phyloP scores from a whole-genome alignment of 768 basidiomycete genomes.

The Russula olivacea region DNA sequence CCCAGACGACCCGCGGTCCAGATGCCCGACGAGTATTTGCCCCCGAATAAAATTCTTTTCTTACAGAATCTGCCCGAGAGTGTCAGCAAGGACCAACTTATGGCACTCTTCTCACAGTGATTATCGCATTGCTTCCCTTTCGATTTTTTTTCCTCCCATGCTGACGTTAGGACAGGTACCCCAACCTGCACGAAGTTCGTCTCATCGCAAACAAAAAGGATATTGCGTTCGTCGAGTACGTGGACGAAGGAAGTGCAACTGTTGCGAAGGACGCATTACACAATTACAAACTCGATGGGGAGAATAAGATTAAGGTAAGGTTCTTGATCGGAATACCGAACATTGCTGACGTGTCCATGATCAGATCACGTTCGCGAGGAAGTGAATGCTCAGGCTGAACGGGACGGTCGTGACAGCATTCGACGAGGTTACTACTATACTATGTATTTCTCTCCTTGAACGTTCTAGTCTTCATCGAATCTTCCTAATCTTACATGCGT shows the following conservation, averaged over 20 bases:
- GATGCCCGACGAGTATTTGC: constrained; percentile 99
- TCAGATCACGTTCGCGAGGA: constrained; percentile 27
- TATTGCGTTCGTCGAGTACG: constrained; percentile 97
- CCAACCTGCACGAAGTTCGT: constrained; percentile 94
- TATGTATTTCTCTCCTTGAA: constrained; percentile 15
- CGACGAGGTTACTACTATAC: constrained; percentile 12
- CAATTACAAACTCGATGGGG: constrained; percentile 95
- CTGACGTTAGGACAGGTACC: constrained; percentile 56
- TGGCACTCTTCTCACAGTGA: constrained; percentile 86
- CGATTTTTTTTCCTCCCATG: not conserved
- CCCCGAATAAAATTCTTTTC: constrained; percentile 98
- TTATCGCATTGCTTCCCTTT: constrained; percentile 29
- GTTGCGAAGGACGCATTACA: constrained; percentile 94
- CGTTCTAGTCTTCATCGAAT: not conserved
- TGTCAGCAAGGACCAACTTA: constrained; percentile 88
- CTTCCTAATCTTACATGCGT: not conserved
- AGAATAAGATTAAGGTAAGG: constrained; percentile 93
- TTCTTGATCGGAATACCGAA: not conserved
- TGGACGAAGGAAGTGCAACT: constrained; percentile 87
- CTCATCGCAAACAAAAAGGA: constrained; percentile 96
- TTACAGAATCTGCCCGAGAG: constrained; percentile 92
- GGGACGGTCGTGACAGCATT: constrained; percentile 2
- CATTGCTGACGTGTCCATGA: constrained; percentile 5
- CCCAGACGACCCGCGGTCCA: constrained; percentile 81
- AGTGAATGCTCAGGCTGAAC: constrained; percentile 15